These are phyloP conservation scores for Nakazawaea populi DNA, from an alignment of 805 yeast species.

Conservation along the genomic window DNA sequence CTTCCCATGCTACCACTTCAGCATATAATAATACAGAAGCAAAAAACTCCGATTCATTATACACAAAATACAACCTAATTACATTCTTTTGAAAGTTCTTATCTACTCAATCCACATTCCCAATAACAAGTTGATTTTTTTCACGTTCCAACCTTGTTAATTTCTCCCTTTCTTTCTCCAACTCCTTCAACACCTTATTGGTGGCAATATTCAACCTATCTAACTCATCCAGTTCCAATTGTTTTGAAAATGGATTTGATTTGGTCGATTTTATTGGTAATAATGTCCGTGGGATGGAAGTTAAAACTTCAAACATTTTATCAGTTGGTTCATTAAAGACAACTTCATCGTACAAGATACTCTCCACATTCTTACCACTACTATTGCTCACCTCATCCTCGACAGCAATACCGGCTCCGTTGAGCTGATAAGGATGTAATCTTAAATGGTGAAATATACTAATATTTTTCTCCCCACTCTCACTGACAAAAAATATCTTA, in stretches of 20 bases:
- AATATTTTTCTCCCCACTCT: constrained; percentile 81
- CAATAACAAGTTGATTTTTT: constrained; percentile 17
- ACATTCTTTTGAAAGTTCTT: too few species aligned
- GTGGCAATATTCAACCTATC: constrained; percentile 41
- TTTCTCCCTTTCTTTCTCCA: constrained; percentile 18
- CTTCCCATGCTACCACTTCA: too few species aligned
- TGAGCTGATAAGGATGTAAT: constrained; percentile 72
- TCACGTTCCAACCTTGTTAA: constrained; percentile 25
- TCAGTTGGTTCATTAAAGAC: constrained; percentile 97
- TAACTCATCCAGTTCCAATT: constrained; percentile 61
- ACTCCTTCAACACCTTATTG: constrained; percentile 20
- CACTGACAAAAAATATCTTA: constrained; percentile 80
- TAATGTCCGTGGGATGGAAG: constrained; percentile 57
- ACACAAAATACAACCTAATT: too few species aligned
- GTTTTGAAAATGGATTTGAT: constrained; percentile 27
- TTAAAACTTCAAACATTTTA: constrained; percentile 70
- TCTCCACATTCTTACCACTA: constrained; percentile 41
- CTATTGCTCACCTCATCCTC: constrained; percentile 12
- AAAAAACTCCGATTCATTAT: too few species aligned
- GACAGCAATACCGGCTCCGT: neutral
- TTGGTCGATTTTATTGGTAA: constrained; percentile 29
- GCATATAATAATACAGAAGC: too few species aligned
- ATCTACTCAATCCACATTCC: neutral
- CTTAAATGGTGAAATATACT: constrained; percentile 85
- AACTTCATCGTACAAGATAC: constrained; percentile 76